Evolutionary conservation across 176 grass and related monocot species (phyloP).

Genomic region (Carex myosuroides): DNA sequence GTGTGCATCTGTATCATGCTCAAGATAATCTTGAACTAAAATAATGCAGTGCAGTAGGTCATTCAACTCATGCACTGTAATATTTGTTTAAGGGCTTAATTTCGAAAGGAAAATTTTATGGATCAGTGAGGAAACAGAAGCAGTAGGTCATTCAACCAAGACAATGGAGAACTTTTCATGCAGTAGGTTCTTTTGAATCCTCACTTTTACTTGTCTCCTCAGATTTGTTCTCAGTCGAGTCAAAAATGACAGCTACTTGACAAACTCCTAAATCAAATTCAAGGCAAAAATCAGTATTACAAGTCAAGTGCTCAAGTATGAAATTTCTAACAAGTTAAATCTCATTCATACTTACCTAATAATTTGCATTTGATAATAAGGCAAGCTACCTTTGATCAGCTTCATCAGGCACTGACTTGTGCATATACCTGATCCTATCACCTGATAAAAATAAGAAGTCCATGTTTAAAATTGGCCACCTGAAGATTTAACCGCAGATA

Average conservation of each 20-base stretch:
- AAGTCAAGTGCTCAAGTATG: background rate
- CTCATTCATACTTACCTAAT: background rate
- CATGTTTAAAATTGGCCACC: slow-evolving; percentile 8
- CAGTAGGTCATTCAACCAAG: slow-evolving; percentile 72
- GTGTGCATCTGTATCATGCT: slow-evolving; percentile 62
- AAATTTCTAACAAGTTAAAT: background rate
- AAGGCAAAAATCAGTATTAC: slow-evolving; percentile 16
- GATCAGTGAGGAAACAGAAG: slow-evolving; percentile 15
- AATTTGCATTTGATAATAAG: background rate
- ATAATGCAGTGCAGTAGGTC: slow-evolving; percentile 9
- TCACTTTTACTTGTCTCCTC: slow-evolving; percentile 28
- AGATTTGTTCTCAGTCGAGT: slow-evolving; percentile 34
- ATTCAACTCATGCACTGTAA: slow-evolving; percentile 14
- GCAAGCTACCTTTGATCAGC: slow-evolving; percentile 50
- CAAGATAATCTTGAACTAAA: slow-evolving; percentile 77
- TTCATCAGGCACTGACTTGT: slow-evolving; percentile 35
- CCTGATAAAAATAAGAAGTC: slow-evolving; percentile 48
- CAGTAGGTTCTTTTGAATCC: slow-evolving; percentile 27
- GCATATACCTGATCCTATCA: slow-evolving; percentile 80
- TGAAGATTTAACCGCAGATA: slow-evolving; percentile 1
- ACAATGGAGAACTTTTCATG: slow-evolving; percentile 5
- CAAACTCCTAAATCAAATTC: slow-evolving; percentile 45
- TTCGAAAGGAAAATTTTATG: background rate
- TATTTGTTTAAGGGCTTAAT: slow-evolving; percentile 29
- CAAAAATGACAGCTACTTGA: slow-evolving; percentile 74